These are phyloP conservation scores for Podospora bellae-mahoneyi DNA, from an alignment of 495 filamentous ascomycete species.

Conservation along the genomic window DNA sequence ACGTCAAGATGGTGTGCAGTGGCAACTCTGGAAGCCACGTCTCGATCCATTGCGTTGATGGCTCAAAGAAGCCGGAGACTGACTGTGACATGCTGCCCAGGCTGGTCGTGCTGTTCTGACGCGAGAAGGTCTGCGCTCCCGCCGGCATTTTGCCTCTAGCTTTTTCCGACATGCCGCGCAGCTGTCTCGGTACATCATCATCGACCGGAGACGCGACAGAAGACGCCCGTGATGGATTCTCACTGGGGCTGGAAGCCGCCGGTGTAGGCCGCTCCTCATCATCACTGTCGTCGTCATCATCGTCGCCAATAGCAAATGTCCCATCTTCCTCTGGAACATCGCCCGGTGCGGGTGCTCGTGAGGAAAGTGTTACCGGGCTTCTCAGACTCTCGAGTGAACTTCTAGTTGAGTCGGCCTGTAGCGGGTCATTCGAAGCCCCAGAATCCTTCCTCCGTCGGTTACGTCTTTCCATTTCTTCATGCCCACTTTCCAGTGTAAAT, in stretches of 20 bases:
- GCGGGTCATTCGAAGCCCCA: conserved; percentile 42
- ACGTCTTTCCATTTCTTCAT: conserved; percentile 85
- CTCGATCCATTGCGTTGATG: conserved; percentile 80
- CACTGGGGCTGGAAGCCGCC: conserved; percentile 66
- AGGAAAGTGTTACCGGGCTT: conserved; percentile 54
- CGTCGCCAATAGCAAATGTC: conserved; percentile 84
- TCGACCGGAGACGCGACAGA: conserved; percentile 61
- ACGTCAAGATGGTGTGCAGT: conserved; percentile 80
- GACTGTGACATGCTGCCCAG: conserved; percentile 59
- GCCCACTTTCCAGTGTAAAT: conserved; percentile 93
- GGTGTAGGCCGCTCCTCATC: conserved; percentile 66
- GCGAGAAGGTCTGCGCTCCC: conserved; percentile 73
- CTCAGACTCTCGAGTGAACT: conserved; percentile 70
- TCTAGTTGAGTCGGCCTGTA: conserved; percentile 48
- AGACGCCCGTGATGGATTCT: conserved; percentile 64
- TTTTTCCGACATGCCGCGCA: conserved; percentile 98
- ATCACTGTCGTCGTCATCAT: conserved; percentile 79
- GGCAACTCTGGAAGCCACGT: conserved; percentile 90
- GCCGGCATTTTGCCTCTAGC: conserved; percentile 96
- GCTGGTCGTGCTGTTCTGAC: conserved; percentile 88
- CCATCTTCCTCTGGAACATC: conserved; percentile 74
- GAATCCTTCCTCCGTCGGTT: conserved; percentile 71
- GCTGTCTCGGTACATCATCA: conserved; percentile 79
- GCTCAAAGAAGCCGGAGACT: conserved; percentile 62
- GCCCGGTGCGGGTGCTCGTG: conserved; percentile 60